A percentile compares a stretch with the other conserved stretches of the same genome.
Evolutionary conservation across 2,329 filamentous ascomycete species (phyloP).

Genomic region (Cryphonectria radicalis): DNA sequence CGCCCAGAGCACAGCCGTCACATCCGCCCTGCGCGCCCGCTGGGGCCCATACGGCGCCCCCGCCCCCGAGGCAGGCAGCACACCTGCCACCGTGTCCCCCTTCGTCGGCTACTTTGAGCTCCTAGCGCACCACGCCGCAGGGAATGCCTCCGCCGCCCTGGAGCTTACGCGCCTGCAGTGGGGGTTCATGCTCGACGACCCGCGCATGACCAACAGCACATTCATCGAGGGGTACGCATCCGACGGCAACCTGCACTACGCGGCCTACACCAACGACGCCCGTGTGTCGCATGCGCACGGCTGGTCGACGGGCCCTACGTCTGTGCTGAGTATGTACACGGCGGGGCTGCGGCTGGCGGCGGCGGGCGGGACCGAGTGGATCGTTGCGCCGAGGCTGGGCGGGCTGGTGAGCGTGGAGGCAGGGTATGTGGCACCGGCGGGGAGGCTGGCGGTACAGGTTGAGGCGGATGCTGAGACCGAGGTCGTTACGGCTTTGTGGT

Average conservation of each 20-base stretch:
- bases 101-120: conserved; percentile 27
- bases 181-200: conserved; percentile 27
- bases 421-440: conserved; percentile 6
- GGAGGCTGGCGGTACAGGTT: conserved; percentile 8
- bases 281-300: conserved; percentile 23
- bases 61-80: conserved; percentile 19
- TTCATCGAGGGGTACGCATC: conserved; percentile 24
- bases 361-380: conserved; percentile 18
- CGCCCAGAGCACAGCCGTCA: conserved; percentile 8
- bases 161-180: conserved; percentile 18
- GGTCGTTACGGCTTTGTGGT: background rate
- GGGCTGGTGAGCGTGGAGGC: conserved; percentile 10
- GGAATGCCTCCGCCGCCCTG: conserved; percentile 17
- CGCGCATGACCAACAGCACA: conserved; percentile 25
- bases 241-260: conserved; percentile 25
- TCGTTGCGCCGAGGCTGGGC: conserved; percentile 18
- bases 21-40: conserved; percentile 17
- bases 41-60: conserved; percentile 23
- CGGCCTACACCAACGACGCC: conserved; percentile 23
- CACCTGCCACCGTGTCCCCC: conserved; percentile 19
- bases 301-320: conserved; percentile 25
- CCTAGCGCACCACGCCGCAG: conserved; percentile 20
- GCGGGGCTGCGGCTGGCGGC: conserved; percentile 19
- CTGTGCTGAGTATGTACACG: conserved; percentile 16
- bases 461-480: conserved; percentile 5